Percentiles rank a stretch among this genome's conserved stretches.
Conservation (phyloP, 176 grass and related monocot genomes). For the Avena atlantica region DNA sequence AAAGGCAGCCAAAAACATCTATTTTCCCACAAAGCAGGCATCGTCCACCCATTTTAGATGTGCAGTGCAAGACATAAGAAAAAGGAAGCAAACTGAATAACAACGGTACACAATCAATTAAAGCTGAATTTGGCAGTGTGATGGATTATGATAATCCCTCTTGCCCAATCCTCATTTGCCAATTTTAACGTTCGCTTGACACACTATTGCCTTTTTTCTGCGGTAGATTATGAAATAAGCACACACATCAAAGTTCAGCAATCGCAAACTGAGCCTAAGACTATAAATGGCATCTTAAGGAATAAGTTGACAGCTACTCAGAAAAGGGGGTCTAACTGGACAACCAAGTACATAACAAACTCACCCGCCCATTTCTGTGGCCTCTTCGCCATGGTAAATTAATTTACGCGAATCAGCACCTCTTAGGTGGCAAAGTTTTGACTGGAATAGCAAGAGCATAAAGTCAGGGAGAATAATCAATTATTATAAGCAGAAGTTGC, state of each 20-base stretch:
- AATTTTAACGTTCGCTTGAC: background rate
- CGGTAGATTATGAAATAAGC: background rate
- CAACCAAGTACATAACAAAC: slow-evolving; percentile 36
- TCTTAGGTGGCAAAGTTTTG: slow-evolving; percentile 82
- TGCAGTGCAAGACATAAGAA: background rate
- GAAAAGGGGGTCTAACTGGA: slow-evolving; percentile 28
- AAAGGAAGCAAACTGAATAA: background rate
- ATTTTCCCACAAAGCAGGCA: background rate
- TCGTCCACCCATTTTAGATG: background rate
- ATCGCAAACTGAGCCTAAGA: background rate
- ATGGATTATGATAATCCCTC: background rate
- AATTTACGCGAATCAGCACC: slow-evolving; percentile 65
- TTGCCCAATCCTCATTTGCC: background rate
- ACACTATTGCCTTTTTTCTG: background rate
- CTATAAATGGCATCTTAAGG: slow-evolving; percentile 33
- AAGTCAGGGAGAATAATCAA: slow-evolving; percentile 28
- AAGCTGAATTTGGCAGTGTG: background rate
- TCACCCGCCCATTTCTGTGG: slow-evolving; percentile 98
- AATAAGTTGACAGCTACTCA: background rate
- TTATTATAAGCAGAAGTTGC: background rate
- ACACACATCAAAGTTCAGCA: background rate
- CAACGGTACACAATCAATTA: background rate
- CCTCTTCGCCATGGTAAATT: slow-evolving; percentile 82
- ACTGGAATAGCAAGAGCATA: slow-evolving; percentile 54
- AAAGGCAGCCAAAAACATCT: slow-evolving; percentile 1